A percentile compares a stretch with the other conserved stretches of the same genome.
These are phyloP conservation scores for Fusarium secorum DNA, from an alignment of 2,329 filamentous ascomycete genomes.

Conservation along the genomic window DNA sequence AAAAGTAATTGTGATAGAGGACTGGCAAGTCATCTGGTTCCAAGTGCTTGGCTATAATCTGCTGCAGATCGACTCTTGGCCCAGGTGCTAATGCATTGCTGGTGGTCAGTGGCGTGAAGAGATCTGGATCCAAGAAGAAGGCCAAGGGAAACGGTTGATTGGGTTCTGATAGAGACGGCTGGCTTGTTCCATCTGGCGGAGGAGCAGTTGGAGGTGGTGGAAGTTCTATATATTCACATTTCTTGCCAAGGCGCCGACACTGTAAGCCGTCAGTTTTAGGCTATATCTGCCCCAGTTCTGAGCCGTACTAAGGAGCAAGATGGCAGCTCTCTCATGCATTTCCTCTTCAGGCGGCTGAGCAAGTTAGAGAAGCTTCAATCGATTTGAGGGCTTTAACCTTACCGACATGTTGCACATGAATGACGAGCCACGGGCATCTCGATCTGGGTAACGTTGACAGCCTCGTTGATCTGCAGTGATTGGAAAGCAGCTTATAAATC, in stretches of 20 bases:
- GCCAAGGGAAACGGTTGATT: not conserved
- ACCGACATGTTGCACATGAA: conserved; percentile 1
- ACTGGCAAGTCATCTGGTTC: not conserved
- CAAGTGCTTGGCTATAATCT: not conserved
- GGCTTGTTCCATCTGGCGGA: not conserved
- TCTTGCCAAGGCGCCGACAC: not conserved
- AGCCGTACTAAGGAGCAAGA: not conserved
- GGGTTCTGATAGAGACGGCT: not conserved
- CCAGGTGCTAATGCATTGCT: conserved; percentile 1
- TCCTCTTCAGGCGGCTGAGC: conserved; percentile 1
- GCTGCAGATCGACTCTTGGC: not conserved
- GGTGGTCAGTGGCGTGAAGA: not conserved
- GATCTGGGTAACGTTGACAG: not conserved
- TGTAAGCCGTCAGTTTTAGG: not conserved
- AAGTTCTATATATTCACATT: conserved; percentile 1
- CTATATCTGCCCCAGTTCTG: not conserved
- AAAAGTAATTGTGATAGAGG: not conserved
- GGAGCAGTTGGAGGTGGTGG: not conserved
- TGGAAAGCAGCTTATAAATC: not conserved
- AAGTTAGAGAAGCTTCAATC: not conserved
- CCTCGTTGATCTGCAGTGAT: not conserved
- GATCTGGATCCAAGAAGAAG: not conserved
- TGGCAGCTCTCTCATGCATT: conserved; percentile 3
- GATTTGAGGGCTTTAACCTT: not conserved
- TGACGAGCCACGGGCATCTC: not conserved